Evolutionary conservation across 2,329 filamentous ascomycete species (phyloP).

Genomic region (Hypoxylon sp.): DNA sequence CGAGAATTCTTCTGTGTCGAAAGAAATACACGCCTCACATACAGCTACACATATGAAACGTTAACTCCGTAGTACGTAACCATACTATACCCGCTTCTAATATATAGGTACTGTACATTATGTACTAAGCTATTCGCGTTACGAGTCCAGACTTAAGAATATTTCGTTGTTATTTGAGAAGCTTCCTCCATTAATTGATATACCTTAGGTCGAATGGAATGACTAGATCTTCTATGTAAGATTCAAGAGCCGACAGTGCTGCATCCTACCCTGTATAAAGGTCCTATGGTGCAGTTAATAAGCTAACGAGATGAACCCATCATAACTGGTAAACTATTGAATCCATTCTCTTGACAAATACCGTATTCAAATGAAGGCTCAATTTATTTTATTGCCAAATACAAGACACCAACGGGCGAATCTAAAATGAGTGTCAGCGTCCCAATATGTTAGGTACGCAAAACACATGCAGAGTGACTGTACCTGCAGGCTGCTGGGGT

Average conservation of each 20-base stretch:
- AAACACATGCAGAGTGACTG: constrained; percentile 16
- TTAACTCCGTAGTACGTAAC: too few species aligned
- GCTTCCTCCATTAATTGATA: constrained; percentile 2
- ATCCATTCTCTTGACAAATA: neutral
- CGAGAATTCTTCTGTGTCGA: neutral
- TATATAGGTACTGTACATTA: too few species aligned
- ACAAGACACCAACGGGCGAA: neutral
- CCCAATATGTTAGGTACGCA: constrained; percentile 7
- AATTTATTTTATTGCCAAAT: too few species aligned
- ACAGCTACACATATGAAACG: too few species aligned
- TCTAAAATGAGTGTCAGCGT: constrained; percentile 13
- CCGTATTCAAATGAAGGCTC: too few species aligned
- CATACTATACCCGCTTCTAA: neutral
- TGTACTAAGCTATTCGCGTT: neutral
- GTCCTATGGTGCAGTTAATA: too few species aligned
- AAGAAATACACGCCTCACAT: neutral
- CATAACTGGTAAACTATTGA: neutral
- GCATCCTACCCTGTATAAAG: neutral
- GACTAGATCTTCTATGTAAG: neutral
- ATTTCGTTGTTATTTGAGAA: constrained; percentile 1
- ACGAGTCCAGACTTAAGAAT: neutral
- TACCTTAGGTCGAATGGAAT: neutral
- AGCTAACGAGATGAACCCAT: neutral
- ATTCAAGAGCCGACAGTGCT: neutral
- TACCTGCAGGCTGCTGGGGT: constrained; percentile 36